phyloP scores from a whole-genome alignment of 2,329 filamentous ascomycete species.

The Colletotrichum navitas region DNA sequence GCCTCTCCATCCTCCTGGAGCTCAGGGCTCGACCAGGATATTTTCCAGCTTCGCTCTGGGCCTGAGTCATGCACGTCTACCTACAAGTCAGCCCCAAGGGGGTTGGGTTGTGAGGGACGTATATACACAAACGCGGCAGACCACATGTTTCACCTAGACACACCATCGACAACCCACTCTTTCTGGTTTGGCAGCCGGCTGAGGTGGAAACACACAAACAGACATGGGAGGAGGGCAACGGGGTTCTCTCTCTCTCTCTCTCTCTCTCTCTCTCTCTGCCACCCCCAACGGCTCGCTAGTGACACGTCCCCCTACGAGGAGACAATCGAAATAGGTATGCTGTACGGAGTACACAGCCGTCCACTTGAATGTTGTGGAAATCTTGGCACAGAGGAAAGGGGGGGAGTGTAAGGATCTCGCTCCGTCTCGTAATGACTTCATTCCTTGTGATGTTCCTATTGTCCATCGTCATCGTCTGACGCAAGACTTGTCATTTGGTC shows the following conservation, averaged over 20 bases:
- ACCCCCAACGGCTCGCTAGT: neutral
- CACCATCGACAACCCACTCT: slow-evolving; percentile 12
- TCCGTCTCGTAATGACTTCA: neutral
- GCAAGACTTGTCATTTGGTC: neutral
- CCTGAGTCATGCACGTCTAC: slow-evolving; percentile 15
- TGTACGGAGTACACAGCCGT: neutral
- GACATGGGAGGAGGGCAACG: neutral
- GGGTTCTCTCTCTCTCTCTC: too few species aligned
- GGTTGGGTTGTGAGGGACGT: neutral
- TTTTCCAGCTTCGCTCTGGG: neutral
- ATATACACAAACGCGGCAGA: slow-evolving; percentile 6
- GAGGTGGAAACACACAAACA: neutral
- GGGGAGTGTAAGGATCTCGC: neutral
- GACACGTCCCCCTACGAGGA: slow-evolving; percentile 3
- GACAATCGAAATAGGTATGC: neutral
- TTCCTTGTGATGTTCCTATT: neutral
- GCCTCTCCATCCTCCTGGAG: neutral
- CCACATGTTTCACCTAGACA: slow-evolving; percentile 26
- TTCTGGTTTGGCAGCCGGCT: neutral
- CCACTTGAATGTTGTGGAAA: slow-evolving; percentile 2
- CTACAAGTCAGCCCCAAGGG: neutral
- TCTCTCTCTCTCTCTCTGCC: neutral
- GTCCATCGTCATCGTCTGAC: neutral
- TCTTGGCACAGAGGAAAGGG: neutral
- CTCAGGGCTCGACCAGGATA: neutral